phyloP scores from a whole-genome alignment of 106 monocot genomes.

The Dioscorea alata region DNA sequence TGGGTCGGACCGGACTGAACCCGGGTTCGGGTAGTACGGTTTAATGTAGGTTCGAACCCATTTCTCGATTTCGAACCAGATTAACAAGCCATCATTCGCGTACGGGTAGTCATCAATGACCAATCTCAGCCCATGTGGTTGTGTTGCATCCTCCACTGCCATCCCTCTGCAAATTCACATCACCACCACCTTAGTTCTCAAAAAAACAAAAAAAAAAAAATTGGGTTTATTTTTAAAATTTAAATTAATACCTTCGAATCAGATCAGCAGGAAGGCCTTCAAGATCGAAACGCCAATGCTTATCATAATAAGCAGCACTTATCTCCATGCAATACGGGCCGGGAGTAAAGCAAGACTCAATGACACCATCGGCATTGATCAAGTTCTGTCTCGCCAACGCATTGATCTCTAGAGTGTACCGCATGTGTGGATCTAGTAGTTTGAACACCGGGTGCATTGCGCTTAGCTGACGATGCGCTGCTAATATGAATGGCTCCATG shows the following conservation, averaged over 20 bases:
- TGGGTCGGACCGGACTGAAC: constrained; percentile 32
- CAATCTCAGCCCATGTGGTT: constrained; percentile 61
- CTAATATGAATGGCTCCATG: constrained; percentile 83
- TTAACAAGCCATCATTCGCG: constrained; percentile 72
- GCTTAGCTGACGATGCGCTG: constrained; percentile 76
- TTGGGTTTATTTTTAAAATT: too few relatives aligned
- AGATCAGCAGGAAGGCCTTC: constrained; percentile 87
- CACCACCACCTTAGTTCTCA: too few relatives aligned
- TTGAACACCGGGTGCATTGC: constrained; percentile 85
- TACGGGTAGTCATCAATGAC: constrained; percentile 79
- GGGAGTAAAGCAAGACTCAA: constrained; percentile 77
- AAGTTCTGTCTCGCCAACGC: constrained; percentile 78
- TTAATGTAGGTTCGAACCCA: constrained; percentile 51
- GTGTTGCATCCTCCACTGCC: constrained; percentile 59
- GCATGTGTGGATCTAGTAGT: constrained; percentile 75
- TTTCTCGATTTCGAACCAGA: constrained; percentile 64
- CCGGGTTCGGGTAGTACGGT: constrained; percentile 42
- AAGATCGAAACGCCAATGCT: constrained; percentile 64
- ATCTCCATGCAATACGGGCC: constrained; percentile 67
- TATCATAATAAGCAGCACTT: constrained; percentile 44
- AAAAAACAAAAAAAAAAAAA: too few relatives aligned
- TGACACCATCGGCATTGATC: constrained; percentile 77
- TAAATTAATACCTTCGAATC: constrained; percentile 36
- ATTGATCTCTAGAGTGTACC: constrained; percentile 92
- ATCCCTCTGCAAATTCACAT: constrained; percentile 49